phyloP scores from a whole-genome alignment of 2,329 filamentous ascomycete species.

The Cadophora malorum region DNA sequence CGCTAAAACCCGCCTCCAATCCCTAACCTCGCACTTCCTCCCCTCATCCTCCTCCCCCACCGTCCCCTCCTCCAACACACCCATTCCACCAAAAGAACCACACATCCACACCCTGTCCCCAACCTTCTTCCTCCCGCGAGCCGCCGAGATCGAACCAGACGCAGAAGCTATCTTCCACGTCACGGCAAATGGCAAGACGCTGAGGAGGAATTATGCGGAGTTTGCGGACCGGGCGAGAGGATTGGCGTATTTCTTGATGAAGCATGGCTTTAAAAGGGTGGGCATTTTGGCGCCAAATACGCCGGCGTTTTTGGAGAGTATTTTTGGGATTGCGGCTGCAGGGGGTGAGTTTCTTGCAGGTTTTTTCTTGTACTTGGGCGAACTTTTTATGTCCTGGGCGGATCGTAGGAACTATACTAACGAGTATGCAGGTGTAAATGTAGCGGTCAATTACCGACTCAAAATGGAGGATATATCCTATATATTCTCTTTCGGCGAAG shows the following conservation, averaged over 20 bases:
- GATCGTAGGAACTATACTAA: not conserved
- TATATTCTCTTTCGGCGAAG: slow-evolving; percentile 87
- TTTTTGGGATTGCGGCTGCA: slow-evolving; percentile 85
- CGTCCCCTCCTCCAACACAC: slow-evolving; percentile 32
- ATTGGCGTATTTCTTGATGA: slow-evolving; percentile 84
- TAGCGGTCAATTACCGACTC: slow-evolving; percentile 75
- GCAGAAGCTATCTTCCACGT: slow-evolving; percentile 86
- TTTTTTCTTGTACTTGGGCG: too few species aligned
- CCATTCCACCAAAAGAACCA: slow-evolving; percentile 45
- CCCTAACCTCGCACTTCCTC: slow-evolving; percentile 61
- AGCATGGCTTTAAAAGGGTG: slow-evolving; percentile 75
- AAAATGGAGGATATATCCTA: slow-evolving; percentile 88
- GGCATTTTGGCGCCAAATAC: slow-evolving; percentile 93
- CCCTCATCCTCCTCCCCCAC: slow-evolving; percentile 45
- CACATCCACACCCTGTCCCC: slow-evolving; percentile 81
- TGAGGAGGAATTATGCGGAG: slow-evolving; percentile 80
- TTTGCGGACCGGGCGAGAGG: slow-evolving; percentile 86
- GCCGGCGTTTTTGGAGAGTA: slow-evolving; percentile 88
- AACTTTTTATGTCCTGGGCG: not conserved
- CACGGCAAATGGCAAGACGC: slow-evolving; percentile 74
- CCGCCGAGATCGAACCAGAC: slow-evolving; percentile 86
- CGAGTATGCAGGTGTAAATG: slow-evolving; percentile 63
- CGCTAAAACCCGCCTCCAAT: slow-evolving; percentile 64
- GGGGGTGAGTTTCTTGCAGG: slow-evolving; percentile 51
- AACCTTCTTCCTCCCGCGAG: slow-evolving; percentile 84